phyloP scores from a whole-genome alignment of 768 basidiomycete species.

The Postia placenta region DNA sequence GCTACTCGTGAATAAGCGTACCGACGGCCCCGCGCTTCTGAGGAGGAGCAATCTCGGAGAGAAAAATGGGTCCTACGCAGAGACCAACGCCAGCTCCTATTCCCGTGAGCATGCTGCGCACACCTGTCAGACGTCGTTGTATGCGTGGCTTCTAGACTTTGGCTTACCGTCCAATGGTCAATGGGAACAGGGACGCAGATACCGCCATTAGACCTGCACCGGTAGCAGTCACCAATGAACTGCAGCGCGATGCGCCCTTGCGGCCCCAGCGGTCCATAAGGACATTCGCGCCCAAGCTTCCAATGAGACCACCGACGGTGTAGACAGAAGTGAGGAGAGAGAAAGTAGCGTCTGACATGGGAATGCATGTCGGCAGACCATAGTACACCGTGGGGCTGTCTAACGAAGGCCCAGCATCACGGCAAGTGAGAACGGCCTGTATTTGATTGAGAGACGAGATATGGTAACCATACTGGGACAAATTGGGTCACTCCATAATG shows the following conservation, averaged over 20 bases:
- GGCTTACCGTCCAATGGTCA: conserved; percentile 62
- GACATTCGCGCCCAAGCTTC: conserved; percentile 62
- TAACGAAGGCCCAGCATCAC: conserved; percentile 14
- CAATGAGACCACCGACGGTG: conserved; percentile 81
- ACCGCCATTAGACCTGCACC: conserved; percentile 66
- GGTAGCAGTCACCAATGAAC: conserved; percentile 44
- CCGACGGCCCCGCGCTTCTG: conserved; percentile 73
- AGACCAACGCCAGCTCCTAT: conserved; percentile 66
- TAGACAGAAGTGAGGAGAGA: conserved; percentile 81
- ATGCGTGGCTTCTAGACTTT: background rate
- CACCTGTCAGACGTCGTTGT: background rate
- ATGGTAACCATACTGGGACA: conserved; percentile 78
- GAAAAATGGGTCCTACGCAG: conserved; percentile 77
- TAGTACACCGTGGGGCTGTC: conserved; percentile 19
- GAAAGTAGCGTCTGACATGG: conserved; percentile 72
- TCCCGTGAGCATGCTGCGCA: conserved; percentile 55
- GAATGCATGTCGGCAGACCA: conserved; percentile 67
- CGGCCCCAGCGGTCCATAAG: conserved; percentile 70
- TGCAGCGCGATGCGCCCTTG: conserved; percentile 56
- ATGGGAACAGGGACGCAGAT: conserved; percentile 45
- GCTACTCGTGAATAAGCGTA: conserved; percentile 23
- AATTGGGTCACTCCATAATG: too few relatives aligned
- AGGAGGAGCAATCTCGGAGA: conserved; percentile 80
- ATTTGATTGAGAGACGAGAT: conserved; percentile 90
- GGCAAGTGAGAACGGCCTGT: conserved; percentile 72